Conservation (phyloP, 2,329 filamentous ascomycete species). For the Pestalotiopsis sp. region DNA sequence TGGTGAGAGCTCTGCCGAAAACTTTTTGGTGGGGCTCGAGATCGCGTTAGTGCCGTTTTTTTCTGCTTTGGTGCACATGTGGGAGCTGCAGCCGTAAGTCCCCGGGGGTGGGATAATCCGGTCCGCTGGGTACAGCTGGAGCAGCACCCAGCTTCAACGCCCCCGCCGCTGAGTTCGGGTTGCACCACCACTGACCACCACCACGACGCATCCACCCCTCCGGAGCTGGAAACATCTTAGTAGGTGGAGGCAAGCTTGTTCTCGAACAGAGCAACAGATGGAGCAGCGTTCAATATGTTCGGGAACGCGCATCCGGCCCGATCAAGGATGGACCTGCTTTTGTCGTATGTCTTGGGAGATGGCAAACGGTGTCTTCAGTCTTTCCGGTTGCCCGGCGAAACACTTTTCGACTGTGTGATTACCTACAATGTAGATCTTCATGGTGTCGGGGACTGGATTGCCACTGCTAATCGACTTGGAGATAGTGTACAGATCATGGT, state of each 20-base stretch:
- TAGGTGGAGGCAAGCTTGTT: too few relatives aligned
- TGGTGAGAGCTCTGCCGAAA: conserved; percentile 6
- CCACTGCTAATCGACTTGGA: too few relatives aligned
- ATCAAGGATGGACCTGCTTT: not conserved
- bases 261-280: too few relatives aligned
- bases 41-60: not conserved
- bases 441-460: too few relatives aligned
- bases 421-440: too few relatives aligned
- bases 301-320: not conserved
- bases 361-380: not conserved
- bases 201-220: too few relatives aligned
- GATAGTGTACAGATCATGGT: too few relatives aligned
- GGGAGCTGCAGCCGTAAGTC: too few relatives aligned
- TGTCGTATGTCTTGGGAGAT: not conserved
- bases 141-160: not conserved
- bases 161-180: not conserved
- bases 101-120: not conserved
- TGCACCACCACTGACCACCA: not conserved
- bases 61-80: not conserved
- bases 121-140: not conserved
- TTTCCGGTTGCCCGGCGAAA: not conserved
- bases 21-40: conserved; percentile 13
- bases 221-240: too few relatives aligned
- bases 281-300: not conserved
- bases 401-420: too few relatives aligned